These are phyloP conservation scores for Trichoderma reesei DNA, from an alignment of 495 filamentous ascomycete species.

Conservation along the genomic window DNA sequence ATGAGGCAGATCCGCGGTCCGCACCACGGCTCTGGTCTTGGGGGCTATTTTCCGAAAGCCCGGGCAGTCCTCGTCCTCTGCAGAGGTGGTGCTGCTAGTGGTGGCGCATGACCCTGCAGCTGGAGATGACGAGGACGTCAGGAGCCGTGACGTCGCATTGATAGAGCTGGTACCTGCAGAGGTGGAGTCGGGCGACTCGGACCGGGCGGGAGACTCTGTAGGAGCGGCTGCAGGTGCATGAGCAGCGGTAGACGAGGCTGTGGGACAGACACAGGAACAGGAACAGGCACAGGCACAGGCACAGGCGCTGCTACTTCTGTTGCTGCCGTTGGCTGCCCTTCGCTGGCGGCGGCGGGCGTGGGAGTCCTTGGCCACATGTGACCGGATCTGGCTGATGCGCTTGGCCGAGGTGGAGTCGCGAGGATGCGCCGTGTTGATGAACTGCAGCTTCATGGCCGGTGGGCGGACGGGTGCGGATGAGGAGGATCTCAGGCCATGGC, in stretches of 20 bases:
- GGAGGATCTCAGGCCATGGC: too few relatives aligned
- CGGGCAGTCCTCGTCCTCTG: neutral
- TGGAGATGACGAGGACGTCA: neutral
- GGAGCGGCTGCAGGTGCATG: neutral
- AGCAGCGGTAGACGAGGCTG: too few relatives aligned
- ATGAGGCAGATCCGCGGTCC: neutral
- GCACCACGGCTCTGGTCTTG: neutral
- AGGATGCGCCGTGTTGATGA: neutral
- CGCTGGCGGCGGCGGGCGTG: constrained; percentile 5
- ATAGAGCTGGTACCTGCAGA: neutral
- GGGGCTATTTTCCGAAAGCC: neutral
- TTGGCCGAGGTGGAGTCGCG: neutral
- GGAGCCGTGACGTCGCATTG: neutral
- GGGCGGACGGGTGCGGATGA: neutral
- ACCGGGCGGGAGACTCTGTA: neutral
- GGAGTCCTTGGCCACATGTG: neutral
- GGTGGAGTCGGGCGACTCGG: neutral
- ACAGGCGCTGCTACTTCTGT: too few relatives aligned
- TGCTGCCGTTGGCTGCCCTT: neutral
- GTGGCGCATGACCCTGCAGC: too few relatives aligned
- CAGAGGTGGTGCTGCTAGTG: too few relatives aligned
- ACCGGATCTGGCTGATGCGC: constrained; percentile 4
- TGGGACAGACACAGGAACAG: too few relatives aligned
- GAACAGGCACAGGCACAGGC: too few relatives aligned
- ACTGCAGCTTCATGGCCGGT: neutral